Conservation (phyloP, 306 rosid species). For the Vigna angularis region DNA sequence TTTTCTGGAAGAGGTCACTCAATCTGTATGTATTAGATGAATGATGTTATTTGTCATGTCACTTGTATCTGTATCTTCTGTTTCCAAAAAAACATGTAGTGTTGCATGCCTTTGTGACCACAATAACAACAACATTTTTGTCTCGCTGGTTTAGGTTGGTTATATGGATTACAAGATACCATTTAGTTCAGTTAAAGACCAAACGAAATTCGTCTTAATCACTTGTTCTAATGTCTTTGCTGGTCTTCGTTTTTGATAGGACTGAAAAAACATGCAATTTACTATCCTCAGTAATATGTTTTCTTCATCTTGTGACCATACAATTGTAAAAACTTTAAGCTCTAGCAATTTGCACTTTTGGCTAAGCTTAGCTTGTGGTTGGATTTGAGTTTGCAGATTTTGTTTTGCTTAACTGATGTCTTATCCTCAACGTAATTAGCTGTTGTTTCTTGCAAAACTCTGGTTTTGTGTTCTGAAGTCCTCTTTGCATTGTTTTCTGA, state of each 20-base stretch:
- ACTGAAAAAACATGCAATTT: not conserved
- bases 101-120: not conserved
- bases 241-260: not conserved
- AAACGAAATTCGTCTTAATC: not conserved
- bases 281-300: not conserved
- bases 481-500: constrained; percentile 1
- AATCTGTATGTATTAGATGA: constrained; percentile 17
- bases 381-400: constrained; percentile 4
- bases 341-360: not conserved
- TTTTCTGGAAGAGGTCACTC: constrained; percentile 2
- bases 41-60: not conserved
- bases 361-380: not conserved
- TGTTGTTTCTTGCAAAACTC: not conserved
- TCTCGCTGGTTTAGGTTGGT: not conserved
- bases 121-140: not conserved
- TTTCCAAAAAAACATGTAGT: not conserved
- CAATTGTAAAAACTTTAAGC: not conserved
- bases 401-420: not conserved
- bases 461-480: not conserved
- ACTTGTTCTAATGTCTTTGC: not conserved
- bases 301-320: not conserved
- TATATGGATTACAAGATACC: not conserved
- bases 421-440: not conserved
- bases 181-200: not conserved
- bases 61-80: not conserved